Percentiles rank a stretch among this genome's conserved stretches.
Evolutionary conservation across 345 rosid species (phyloP).

Genomic region (Lumnitzera racemosa): DNA sequence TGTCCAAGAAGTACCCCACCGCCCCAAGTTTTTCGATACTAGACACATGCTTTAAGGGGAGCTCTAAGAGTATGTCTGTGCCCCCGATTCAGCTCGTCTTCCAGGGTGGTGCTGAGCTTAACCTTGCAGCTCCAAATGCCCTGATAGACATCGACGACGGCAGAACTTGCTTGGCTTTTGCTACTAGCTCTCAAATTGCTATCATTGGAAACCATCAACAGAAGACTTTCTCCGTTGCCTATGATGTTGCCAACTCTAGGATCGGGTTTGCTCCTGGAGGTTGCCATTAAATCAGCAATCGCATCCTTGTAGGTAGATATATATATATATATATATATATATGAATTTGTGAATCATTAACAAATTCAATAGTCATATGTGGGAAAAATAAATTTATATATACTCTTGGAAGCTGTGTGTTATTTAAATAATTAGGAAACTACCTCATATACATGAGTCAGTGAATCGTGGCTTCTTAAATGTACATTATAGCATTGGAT

Average conservation of each 20-base stretch:
- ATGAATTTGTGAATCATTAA: too few species aligned
- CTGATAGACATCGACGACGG: constrained; percentile 26
- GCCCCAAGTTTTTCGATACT: constrained; percentile 28
- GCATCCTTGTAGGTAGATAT: background rate
- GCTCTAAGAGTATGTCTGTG: constrained; percentile 13
- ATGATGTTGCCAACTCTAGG: constrained; percentile 28
- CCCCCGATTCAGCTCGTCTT: constrained; percentile 30
- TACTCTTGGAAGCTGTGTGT: too few species aligned
- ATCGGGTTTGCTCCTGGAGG: constrained; percentile 38
- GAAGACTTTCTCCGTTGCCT: constrained; percentile 26
- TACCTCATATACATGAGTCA: too few species aligned
- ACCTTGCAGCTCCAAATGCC: constrained; percentile 17
- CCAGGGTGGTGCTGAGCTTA: constrained; percentile 30
- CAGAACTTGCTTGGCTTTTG: constrained; percentile 33
- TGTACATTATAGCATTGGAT: too few species aligned
- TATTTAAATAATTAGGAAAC: too few species aligned
- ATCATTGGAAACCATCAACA: constrained; percentile 42
- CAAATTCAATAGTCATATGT: too few species aligned
- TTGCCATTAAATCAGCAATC: constrained; percentile 15
- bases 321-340: too few species aligned
- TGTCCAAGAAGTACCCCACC: constrained; percentile 20
- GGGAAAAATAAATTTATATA: too few species aligned
- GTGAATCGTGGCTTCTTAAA: too few species aligned
- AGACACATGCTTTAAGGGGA: constrained; percentile 39
- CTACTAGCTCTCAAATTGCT: constrained; percentile 15